Evolutionary conservation across 2,329 filamentous ascomycete genomes (phyloP).

Genomic region (Arthrobotrys iridis): DNA sequence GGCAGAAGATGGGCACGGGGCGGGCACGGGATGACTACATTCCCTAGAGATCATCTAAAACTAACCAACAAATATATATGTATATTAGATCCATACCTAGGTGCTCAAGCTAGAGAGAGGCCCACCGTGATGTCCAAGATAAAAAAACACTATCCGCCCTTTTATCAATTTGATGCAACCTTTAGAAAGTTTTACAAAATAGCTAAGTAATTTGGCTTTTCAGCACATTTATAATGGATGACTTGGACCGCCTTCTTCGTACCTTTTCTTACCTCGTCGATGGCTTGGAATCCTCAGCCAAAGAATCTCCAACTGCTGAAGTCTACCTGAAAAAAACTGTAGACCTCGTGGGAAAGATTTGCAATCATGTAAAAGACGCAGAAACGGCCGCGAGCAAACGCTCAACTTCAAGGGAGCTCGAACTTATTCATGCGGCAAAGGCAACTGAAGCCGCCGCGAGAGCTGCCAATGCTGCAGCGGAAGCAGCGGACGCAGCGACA

Average conservation of each 20-base stretch:
- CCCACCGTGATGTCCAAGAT: too few relatives aligned
- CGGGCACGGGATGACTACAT: too few relatives aligned
- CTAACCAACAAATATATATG: too few relatives aligned
- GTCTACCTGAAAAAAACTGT: background rate
- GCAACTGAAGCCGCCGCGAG: background rate
- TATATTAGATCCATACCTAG: too few relatives aligned
- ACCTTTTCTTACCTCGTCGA: background rate
- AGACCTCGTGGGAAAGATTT: background rate
- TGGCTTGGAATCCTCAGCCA: background rate
- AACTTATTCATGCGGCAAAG: background rate
- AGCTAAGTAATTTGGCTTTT: too few relatives aligned
- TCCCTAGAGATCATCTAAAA: too few relatives aligned
- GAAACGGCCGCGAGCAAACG: background rate
- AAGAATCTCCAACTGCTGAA: background rate
- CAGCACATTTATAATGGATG: background rate
- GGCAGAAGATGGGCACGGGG: too few relatives aligned
- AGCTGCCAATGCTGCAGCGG: background rate
- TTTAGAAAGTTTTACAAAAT: too few relatives aligned
- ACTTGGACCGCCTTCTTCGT: background rate
- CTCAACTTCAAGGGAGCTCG: background rate
- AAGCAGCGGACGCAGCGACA: background rate
- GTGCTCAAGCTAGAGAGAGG: too few relatives aligned
- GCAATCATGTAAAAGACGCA: background rate
- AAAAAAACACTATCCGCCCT: too few relatives aligned
- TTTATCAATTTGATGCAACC: too few relatives aligned